A percentile compares a stretch with the other conserved stretches of the same genome.
These are phyloP conservation scores for Xylaria hypoxylon DNA, from an alignment of 2,329 filamentous ascomycete species.

Conservation along the genomic window DNA sequence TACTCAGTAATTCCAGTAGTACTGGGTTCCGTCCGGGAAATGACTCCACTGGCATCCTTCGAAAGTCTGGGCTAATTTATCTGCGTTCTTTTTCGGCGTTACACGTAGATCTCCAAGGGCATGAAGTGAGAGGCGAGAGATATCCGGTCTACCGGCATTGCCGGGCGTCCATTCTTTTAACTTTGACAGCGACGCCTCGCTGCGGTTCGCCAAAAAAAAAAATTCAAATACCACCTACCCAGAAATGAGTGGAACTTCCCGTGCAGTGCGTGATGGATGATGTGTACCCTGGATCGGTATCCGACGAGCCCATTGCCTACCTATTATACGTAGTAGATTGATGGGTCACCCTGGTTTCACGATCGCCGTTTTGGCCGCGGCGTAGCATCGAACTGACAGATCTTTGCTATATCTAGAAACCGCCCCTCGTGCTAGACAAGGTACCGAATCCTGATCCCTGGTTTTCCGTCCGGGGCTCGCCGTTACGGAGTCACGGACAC, in stretches of 20 bases:
- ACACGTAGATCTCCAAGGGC: too few relatives aligned
- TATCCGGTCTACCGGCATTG: conserved; percentile 23
- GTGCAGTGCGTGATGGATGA: background rate
- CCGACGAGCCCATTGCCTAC: conserved; percentile 7
- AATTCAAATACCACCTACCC: conserved; percentile 13
- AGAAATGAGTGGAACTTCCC: conserved; percentile 2
- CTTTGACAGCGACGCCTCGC: background rate
- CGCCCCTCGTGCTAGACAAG: conserved; percentile 13
- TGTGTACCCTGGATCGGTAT: conserved; percentile 6
- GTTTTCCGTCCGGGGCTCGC: background rate
- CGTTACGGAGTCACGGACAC: background rate
- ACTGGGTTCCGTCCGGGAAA: background rate
- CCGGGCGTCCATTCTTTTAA: conserved; percentile 14
- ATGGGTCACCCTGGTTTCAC: conserved; percentile 29
- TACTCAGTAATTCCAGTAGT: background rate
- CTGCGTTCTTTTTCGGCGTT: conserved; percentile 1
- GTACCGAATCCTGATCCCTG: conserved; percentile 24
- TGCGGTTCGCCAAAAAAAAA: background rate
- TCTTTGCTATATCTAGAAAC: conserved; percentile 23
- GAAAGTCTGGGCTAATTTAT: conserved; percentile 5
- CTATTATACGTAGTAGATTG: too few relatives aligned
- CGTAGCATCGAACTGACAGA: conserved; percentile 18
- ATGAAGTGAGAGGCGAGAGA: background rate
- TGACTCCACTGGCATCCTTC: background rate
- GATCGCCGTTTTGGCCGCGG: conserved; percentile 23